A percentile compares a stretch with the other conserved stretches of the same genome.
These are phyloP conservation scores for Plicaturopsis crispa DNA, from an alignment of 768 basidiomycete genomes.

Conservation along the genomic window DNA sequence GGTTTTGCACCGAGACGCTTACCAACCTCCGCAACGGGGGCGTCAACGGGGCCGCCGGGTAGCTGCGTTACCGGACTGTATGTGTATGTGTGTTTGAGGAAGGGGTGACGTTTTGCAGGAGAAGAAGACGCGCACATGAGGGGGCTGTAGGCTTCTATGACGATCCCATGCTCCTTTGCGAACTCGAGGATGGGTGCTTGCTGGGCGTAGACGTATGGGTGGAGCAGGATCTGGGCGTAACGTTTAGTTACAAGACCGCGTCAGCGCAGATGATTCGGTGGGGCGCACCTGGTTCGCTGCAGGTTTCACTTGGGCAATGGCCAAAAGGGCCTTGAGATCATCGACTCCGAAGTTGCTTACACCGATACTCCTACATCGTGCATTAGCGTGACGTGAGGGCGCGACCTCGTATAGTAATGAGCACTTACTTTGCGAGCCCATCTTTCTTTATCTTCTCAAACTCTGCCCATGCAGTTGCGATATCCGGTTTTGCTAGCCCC, in stretches of 20 bases:
- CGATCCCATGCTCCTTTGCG: conserved; percentile 48
- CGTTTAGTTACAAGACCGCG: neutral
- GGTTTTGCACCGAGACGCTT: conserved; percentile 38
- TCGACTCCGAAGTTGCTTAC: conserved; percentile 60
- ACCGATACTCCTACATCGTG: conserved; percentile 49
- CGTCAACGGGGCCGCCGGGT: conserved; percentile 60
- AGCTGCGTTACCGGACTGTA: conserved; percentile 49
- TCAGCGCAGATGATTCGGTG: neutral
- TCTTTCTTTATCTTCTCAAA: conserved; percentile 51
- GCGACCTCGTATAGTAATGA: neutral
- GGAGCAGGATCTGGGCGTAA: conserved; percentile 46
- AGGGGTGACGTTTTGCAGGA: neutral
- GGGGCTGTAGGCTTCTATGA: conserved; percentile 66
- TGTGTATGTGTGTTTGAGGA: conserved; percentile 1
- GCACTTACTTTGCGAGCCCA: conserved; percentile 48
- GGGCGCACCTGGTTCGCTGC: conserved; percentile 56
- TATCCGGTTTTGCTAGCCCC: conserved; percentile 44
- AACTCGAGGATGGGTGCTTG: conserved; percentile 53
- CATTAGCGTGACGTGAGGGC: neutral
- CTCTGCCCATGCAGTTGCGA: conserved; percentile 53
- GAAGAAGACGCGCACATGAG: conserved; percentile 40
- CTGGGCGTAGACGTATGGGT: conserved; percentile 58
- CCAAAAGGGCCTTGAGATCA: conserved; percentile 47
- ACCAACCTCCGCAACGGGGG: conserved; percentile 47
- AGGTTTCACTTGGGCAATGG: conserved; percentile 55